Base-by-base conservation (phyloP, 2,329 filamentous ascomycete species). In the Colletotrichum sublineola region DNA sequence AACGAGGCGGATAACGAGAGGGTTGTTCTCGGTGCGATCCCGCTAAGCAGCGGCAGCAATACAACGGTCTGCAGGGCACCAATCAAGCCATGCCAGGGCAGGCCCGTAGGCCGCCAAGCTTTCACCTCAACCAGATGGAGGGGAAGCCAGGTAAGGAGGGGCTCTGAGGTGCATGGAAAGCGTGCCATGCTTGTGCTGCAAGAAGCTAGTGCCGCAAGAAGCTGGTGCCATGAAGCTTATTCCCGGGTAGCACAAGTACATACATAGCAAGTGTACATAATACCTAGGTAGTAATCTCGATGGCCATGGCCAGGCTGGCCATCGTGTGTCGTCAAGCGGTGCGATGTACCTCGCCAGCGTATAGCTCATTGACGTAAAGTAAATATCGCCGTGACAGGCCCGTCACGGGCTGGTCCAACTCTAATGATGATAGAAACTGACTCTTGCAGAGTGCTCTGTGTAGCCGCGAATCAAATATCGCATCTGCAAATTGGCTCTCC, bases 1-100 rank as follows among this genome's bases (percentile, higher is more conserved):
- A 71, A 38, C 33, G 55, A 38, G 29, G 14, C 15, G 29, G 36
- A 48, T 48, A 5, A 40, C 55, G 70, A 71, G 67, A 46, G 66
- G 14, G 67, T 38, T 57, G 20, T 9, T 52, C 40, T 53, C 65
- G 40, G 12, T 15, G 40, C 53, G 52, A 73, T 61, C 67, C 70
- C 70, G 62, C 70, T 57, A 71, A 65, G 55, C 60, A 70, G 67
- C 67, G 60, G 70, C 61, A 73, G 53, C 61, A 68, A 62, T 71
- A 62, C 50, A 71, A 73, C 70, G 67, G 70, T 57, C 70, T 62
- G 61, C 70, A 73, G 67, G 69, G 61, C 67, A 66, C 67, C 70
- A 71, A 73, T 73, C 67, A 66, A 33, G 55, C 18, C 52, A n/a
- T 66, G 68, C 56, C 57, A 38, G 50, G 29, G 52, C 58, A 38